Conservation (phyloP, 1,284 basidiomycete genomes). For the Salmacisia buchloeana region DNA sequence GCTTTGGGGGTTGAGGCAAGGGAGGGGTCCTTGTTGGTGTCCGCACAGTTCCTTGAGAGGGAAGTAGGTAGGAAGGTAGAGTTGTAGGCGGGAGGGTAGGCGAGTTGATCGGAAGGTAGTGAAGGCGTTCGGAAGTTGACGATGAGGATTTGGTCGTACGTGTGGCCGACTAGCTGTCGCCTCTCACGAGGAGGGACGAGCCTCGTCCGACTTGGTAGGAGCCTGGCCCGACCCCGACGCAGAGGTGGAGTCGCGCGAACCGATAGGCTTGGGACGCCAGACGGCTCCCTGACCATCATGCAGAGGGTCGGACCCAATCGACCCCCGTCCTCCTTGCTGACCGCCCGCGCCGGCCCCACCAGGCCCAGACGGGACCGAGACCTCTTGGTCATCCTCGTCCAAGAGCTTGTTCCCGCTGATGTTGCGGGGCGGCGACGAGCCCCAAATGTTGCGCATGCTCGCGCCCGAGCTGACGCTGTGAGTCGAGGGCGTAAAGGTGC, state of each 20-base stretch:
- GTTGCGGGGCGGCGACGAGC: background rate
- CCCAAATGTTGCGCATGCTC: conserved; percentile 1
- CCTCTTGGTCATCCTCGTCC: background rate
- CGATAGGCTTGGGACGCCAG: background rate
- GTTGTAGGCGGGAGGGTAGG: too few relatives aligned
- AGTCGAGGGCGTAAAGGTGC: background rate
- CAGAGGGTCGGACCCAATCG: background rate
- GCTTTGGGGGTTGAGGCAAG: too few relatives aligned
- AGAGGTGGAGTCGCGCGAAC: background rate
- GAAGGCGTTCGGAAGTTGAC: too few relatives aligned
- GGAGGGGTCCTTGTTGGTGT: too few relatives aligned
- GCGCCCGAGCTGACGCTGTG: background rate
- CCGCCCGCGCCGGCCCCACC: background rate
- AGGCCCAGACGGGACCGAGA: background rate
- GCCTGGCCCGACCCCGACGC: background rate
- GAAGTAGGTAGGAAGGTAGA: too few relatives aligned
- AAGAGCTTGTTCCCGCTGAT: conserved; percentile 3
- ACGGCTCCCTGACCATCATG: background rate
- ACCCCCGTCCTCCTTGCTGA: too few relatives aligned
- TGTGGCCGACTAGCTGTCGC: too few relatives aligned
- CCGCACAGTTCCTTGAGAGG: too few relatives aligned
- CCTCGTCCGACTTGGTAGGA: too few relatives aligned
- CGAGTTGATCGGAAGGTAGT: too few relatives aligned
- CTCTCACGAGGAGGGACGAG: too few relatives aligned
- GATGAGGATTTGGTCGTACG: too few relatives aligned